Base-by-base conservation (phyloP, 1,139 yeast genomes). In the Yamadazyma sp. region DNA sequence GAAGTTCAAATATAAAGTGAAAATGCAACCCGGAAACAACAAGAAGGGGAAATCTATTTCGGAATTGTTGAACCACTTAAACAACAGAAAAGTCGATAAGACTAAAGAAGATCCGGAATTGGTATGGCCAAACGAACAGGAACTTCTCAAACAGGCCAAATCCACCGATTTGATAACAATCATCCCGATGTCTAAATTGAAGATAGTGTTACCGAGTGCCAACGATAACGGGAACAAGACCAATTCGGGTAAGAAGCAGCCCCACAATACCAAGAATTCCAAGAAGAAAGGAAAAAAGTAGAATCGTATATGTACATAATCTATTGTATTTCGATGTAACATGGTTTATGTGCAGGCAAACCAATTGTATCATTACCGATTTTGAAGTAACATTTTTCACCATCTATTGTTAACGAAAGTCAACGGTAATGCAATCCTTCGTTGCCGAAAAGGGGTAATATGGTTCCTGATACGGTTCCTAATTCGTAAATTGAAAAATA, bases 11-110 rank as follows among this genome's bases (percentile, higher is more conserved):
- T 89, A 86, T 63, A 89, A 88, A 57, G 83, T 87, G 28, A 90
- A 92, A 59, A 64, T 92, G 29, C 88, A 82, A 49, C 94, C 95
- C 0, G 99, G 99, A 0, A 70, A 76, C 31, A 82, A 83, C 20
- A 92, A 94, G 59, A 92, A 90, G 60, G 96, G 97, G 2, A 92
- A 92, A 55, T 82, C 94, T 0, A 70, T 88, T 27, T 74, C 74
- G 42, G 96, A 89, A 44, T 70, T 80, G 1, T 51, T 89, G 38
- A 73, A 78, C 45, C 74, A 74, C 49, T 80, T 89, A 53, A 63
- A 72, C 32, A 67, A 64, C 23, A 68, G 88, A 41, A 78, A 80
- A 44, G 54, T 77, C 17, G 92, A 83, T 48, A 44, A 63, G 3
- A 52, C 65, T 9, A 62, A 63, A 28, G 54, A 61, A 13, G 92